Evolutionary conservation across 305 asterid species (phyloP), one percentile per base, ranked within the genome.

Genomic region (Fraxinus platypoda): DNA sequence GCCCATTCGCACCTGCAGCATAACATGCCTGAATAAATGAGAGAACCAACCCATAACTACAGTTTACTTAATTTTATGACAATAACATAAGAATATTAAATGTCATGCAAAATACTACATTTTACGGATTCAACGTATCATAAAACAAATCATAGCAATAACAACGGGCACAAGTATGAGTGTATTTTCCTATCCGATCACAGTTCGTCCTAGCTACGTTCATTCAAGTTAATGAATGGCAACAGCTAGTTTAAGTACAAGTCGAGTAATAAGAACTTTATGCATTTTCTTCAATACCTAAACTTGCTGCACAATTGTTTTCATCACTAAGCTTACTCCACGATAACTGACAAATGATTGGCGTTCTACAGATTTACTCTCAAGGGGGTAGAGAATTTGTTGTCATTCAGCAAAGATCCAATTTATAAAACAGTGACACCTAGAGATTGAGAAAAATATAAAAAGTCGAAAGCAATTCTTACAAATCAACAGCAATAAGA

Each of bases 1-100:
- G 80, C 97, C 94, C 85, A 84, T 86, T 26, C 85, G 91, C 43
- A 94, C 88, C 98, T 95, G 94, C 89, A 87, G 76, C 49, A 78
- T 71, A 86, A 81, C 33, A 78, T 74, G 46, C 37, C 62, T 71
- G 71, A 59, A 82, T 21, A 43, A 75, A 82, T 87, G 76, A 89
- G 84, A 84, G 5, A 71, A 71, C 41, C 11, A 31, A 71, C 19
- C 13, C 2, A 0, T 71, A 33, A 2, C 41, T 30, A 15, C 75
- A 71, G 34, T 31, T 71, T 71, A 71, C 75, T 31, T 31, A 71
- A 31, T 30, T 71, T 71, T 31, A 71, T 71, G 2, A 71, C 75
- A 71, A 0, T 43, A 31, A 31, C 25, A 70, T 25, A 71, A 13
- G 75, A 30, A 70, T 12, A 28, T 26, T 26, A 30, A 70, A 70